These are phyloP conservation scores for Brasilioporus rufonigricans DNA, from an alignment of 768 basidiomycete genomes.

Conservation along the genomic window DNA sequence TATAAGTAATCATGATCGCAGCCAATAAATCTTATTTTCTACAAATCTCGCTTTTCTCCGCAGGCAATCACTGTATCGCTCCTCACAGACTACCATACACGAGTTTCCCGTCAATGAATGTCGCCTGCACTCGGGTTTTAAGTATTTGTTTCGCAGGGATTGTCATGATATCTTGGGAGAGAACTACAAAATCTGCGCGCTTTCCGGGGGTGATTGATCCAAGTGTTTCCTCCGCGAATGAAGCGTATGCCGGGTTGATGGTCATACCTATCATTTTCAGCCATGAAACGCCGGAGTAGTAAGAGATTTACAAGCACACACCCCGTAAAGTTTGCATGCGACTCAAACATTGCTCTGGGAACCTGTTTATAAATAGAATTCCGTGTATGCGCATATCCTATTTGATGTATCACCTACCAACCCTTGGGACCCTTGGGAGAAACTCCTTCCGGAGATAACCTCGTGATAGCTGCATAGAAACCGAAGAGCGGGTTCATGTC, in stretches of 20 bases:
- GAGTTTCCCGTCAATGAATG: constrained; percentile 71
- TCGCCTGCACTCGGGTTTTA: constrained; percentile 63
- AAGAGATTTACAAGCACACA: constrained; percentile 19
- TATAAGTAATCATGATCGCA: background rate
- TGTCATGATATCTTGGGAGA: constrained; percentile 80
- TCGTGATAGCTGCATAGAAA: constrained; percentile 86
- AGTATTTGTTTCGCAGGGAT: constrained; percentile 59
- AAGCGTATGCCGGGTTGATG: constrained; percentile 82
- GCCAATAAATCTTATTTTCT: background rate
- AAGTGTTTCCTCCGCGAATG: constrained; percentile 69
- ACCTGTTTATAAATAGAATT: constrained; percentile 47
- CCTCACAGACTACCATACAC: constrained; percentile 42
- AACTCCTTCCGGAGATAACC: constrained; percentile 62
- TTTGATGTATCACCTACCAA: constrained; percentile 51
- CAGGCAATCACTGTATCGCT: background rate
- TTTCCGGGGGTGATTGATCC: constrained; percentile 83
- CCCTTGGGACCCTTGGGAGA: constrained; percentile 91
- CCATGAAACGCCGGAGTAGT: background rate
- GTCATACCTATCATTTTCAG: constrained; percentile 36
- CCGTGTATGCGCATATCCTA: too few relatives aligned
- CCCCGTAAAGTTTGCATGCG: constrained; percentile 77
- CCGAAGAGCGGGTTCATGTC: constrained; percentile 78
- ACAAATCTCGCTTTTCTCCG: too few relatives aligned
- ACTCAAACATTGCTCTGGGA: constrained; percentile 74
- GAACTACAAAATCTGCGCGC: constrained; percentile 81